phyloP scores from a whole-genome alignment of 768 basidiomycete species.

The Collybiopsis luxurians region DNA sequence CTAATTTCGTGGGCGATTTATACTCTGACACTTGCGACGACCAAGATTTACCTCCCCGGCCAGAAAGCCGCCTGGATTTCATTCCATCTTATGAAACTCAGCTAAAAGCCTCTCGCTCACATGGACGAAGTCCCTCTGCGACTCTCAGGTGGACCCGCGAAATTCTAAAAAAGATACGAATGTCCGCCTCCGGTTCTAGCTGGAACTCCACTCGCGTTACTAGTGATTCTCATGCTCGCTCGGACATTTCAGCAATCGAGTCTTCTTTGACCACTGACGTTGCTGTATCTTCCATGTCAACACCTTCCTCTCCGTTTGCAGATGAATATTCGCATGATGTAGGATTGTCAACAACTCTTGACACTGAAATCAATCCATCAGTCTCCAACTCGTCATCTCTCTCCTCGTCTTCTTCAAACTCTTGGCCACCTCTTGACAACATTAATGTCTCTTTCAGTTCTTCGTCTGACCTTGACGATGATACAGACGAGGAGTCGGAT shows the following conservation, averaged over 20 bases:
- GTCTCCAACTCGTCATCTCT: background rate
- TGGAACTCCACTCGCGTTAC: background rate
- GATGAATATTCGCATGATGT: background rate
- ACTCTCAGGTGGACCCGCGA: constrained; percentile 5
- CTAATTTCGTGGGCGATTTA: background rate
- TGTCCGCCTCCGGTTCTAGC: background rate
- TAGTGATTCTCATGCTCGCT: background rate
- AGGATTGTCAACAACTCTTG: background rate
- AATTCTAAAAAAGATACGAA: constrained; percentile 1
- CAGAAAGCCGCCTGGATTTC: constrained; percentile 2
- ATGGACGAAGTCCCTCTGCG: constrained; percentile 1
- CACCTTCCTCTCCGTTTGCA: background rate
- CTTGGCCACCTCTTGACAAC: constrained; percentile 14
- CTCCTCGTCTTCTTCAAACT: constrained; percentile 10
- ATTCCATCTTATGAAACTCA: background rate
- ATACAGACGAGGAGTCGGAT: constrained; percentile 6
- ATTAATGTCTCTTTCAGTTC: background rate
- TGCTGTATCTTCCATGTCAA: background rate
- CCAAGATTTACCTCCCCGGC: background rate
- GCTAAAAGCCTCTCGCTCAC: background rate
- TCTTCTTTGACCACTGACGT: background rate
- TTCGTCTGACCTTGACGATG: background rate
- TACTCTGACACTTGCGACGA: background rate
- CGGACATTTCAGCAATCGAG: background rate
- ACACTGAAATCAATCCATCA: background rate